Base-by-base conservation (phyloP, 2,329 filamentous ascomycete species). In the Nemania sp. region DNA sequence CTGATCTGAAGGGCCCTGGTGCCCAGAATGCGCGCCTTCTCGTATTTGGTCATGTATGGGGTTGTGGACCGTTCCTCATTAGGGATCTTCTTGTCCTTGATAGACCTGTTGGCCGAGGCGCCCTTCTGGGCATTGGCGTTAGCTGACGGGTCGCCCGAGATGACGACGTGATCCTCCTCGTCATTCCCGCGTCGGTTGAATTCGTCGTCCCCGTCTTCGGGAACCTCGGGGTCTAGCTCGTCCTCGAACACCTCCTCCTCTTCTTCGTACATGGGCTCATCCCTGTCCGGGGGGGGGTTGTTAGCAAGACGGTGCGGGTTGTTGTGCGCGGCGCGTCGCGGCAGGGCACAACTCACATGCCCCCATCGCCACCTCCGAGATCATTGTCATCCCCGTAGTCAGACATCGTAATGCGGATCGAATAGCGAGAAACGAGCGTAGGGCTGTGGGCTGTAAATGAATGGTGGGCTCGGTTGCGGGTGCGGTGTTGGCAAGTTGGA, bases 1-100 rank as follows among this genome's bases (percentile, higher is more conserved):
- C 70, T 97, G 74, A 99, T 98, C 78, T 99, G 95, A 74, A 98
- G 78, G 42, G 95, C 95, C 68, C 95, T 85, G 42, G 95, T 98
- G 49, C 95, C 95, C 66, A 99, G 80, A 61, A 99, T 94, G 73
- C 95, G 88, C 65, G 95, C 95, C 70, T 89, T 87, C 83, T 99
- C 95, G 79, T 99, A 99, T 81, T 99, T 99, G 68, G 95, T 99
- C 94, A 99, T 96, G 80, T 97, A 99, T 2, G 94, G 95, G 29
- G 95, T 99, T 9, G 95, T 99, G 21, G 87, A 90, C 70, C 95
- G 87, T 78, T 96, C 86, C 67, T 93, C 90, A 68, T 91, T 90
- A 58, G 92, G 85, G 51, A 99, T 94, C 79, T 92, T 96, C 85
- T 96, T 97, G 78, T 93, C 85, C 73, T 87, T 87, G 72, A 83